Evolutionary conservation across 1,139 yeast genomes (phyloP).

Genomic region (Nakaseomyces nivariensis): DNA sequence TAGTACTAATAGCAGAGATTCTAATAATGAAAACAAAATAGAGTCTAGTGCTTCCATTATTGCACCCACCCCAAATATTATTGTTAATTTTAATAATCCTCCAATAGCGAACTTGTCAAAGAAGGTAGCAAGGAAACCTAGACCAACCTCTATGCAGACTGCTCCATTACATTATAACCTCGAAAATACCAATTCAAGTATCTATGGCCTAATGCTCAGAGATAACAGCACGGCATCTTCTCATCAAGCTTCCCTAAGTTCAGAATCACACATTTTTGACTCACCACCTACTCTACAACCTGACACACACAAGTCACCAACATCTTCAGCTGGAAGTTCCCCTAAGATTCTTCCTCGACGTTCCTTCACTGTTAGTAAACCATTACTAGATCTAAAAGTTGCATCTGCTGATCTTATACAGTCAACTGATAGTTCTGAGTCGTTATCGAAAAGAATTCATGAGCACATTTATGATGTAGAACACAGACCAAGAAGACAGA

Average conservation of each 20-base stretch:
- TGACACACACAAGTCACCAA: constrained; percentile 9
- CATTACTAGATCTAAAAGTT: constrained; percentile 28
- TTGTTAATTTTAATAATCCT: neutral
- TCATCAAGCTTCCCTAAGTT: constrained; percentile 4
- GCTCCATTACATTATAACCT: constrained; percentile 15
- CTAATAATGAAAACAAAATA: constrained; percentile 2
- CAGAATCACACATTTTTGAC: constrained; percentile 4
- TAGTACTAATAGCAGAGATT: neutral
- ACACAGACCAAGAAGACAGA: constrained; percentile 13
- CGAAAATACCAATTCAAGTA: neutral
- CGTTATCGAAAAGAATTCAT: constrained; percentile 15
- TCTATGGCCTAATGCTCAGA: constrained; percentile 38
- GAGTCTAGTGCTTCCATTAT: neutral
- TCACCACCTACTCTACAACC: constrained; percentile 11
- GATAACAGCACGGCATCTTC: constrained; percentile 6
- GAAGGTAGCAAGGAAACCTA: constrained; percentile 36
- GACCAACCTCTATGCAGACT: constrained; percentile 79
- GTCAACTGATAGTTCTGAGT: constrained; percentile 17
- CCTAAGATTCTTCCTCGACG: constrained; percentile 17
- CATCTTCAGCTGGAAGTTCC: constrained; percentile 12
- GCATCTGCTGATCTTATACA: constrained; percentile 31
- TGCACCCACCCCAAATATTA: neutral
- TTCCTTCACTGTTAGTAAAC: constrained; percentile 25
- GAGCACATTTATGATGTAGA: constrained; percentile 17
- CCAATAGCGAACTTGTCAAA: neutral